Evolutionary conservation across 306 rosid species (phyloP).

Genomic region (apple (Malus domestica)): ASM211411v1 NC_041804.1:6871501-6872000

Average conservation of each 20-base stretch:
- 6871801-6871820: conserved; percentile 68
- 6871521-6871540: conserved; percentile 43
- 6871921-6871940: neutral
- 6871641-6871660: conserved; percentile 78
- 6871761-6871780: conserved; percentile 70
- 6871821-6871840: conserved; percentile 83
- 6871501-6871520: neutral
- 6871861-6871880: conserved; percentile 45
- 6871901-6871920: neutral
- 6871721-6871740: neutral
- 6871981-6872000: conserved; percentile 70
- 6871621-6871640: conserved; percentile 84
- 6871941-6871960: conserved; percentile 42
- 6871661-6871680: conserved; percentile 75
- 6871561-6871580: conserved; percentile 77
- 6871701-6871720: neutral
- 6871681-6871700: conserved; percentile 46
- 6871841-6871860: conserved; percentile 71
- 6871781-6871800: conserved; percentile 70
- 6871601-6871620: conserved; percentile 78
- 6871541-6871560: conserved; percentile 62
- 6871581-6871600: conserved; percentile 73
- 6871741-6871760: conserved; percentile 32
- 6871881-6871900: neutral
- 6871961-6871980: conserved; percentile 60